Percentiles rank a stretch among this genome's conserved stretches.
These are phyloP conservation scores for Laburnicola sp. DNA, from an alignment of 2,329 filamentous ascomycete genomes.

Conservation along the genomic window DNA sequence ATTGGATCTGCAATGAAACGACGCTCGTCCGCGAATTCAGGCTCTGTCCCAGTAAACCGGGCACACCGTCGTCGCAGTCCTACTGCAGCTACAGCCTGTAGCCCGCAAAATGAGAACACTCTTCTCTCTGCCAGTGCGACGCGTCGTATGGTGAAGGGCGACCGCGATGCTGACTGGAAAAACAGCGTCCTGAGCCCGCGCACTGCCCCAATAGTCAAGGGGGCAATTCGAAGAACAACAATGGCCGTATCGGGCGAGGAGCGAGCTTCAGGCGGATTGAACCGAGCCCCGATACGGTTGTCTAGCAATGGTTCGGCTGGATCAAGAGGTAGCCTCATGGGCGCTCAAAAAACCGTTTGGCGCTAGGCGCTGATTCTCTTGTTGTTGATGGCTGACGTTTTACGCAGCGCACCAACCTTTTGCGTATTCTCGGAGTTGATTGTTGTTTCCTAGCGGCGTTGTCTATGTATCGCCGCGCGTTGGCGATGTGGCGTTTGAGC, in stretches of 20 bases:
- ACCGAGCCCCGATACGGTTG: constrained; percentile 38
- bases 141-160: constrained; percentile 66
- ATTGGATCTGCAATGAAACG: constrained; percentile 62
- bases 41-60: constrained; percentile 44
- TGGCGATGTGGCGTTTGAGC: constrained; percentile 9
- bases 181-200: constrained; percentile 65
- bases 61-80: constrained; percentile 60
- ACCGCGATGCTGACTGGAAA: constrained; percentile 60
- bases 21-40: constrained; percentile 51
- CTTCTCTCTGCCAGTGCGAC: constrained; percentile 69
- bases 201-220: constrained; percentile 62
- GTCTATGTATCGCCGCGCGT: constrained; percentile 1
- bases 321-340: constrained; percentile 36
- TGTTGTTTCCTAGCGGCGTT: not conserved
- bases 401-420: constrained; percentile 4
- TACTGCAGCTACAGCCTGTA: constrained; percentile 49
- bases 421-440: not conserved
- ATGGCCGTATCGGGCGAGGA: constrained; percentile 40
- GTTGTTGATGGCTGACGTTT: constrained; percentile 11
- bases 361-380: constrained; percentile 36
- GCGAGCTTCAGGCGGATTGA: constrained; percentile 26
- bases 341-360: constrained; percentile 35
- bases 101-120: constrained; percentile 60
- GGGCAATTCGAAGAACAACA: constrained; percentile 43
- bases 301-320: constrained; percentile 33